Percentiles rank a stretch among this genome's conserved stretches.
Conservation (phyloP, 495 filamentous ascomycete genomes). For the Penicillium goetzii region DNA sequence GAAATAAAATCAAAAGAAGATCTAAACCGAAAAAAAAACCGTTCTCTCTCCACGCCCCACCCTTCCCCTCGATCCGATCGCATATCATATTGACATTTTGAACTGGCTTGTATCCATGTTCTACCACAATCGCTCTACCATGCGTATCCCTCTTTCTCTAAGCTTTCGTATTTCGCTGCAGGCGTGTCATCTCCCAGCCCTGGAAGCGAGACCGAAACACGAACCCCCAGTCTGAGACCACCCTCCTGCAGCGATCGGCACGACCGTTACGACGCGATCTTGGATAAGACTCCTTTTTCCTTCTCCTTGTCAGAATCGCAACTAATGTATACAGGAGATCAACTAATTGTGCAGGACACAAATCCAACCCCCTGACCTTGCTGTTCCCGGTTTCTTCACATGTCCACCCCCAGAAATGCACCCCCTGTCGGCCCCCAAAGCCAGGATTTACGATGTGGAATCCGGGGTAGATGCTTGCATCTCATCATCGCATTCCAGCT, state of each 20-base stretch:
- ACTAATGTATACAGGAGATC: background rate
- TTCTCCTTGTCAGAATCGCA: background rate
- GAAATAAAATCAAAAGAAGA: background rate
- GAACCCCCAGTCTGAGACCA: background rate
- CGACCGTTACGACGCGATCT: background rate
- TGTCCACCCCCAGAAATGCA: background rate
- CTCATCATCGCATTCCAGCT: background rate
- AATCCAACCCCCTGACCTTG: background rate
- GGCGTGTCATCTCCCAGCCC: background rate
- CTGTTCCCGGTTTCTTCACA: background rate
- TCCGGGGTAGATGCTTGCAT: background rate
- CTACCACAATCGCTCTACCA: background rate
- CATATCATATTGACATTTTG: background rate
- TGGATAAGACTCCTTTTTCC: background rate
- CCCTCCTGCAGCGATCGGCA: background rate
- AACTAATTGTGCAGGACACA: background rate
- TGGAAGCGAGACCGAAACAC: background rate
- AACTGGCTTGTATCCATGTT: background rate
- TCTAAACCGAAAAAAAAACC: background rate
- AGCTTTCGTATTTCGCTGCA: background rate
- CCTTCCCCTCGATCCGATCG: background rate
- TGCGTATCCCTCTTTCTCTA: background rate
- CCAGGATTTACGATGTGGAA: background rate
- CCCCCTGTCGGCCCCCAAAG: conserved; percentile 2
- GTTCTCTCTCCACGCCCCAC: background rate